Base-by-base conservation (phyloP, 345 rosid genomes). In the Streptanthus diversifolius region DNA sequence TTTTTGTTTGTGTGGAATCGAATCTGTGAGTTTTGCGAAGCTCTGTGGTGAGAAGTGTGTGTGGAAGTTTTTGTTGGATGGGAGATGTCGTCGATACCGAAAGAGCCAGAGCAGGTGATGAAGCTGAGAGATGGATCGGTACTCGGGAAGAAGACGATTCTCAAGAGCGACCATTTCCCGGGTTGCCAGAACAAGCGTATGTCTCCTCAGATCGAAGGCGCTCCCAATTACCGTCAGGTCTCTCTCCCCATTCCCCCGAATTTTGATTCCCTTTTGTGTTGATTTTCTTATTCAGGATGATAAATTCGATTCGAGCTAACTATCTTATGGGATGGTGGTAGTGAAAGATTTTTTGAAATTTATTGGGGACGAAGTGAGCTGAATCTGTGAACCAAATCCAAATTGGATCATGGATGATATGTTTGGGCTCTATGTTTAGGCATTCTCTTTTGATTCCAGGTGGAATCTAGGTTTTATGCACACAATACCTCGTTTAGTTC, bases 211-310 rank as follows among this genome's bases (percentile, higher is more conserved):
- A 93, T 93, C 83, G 97, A 93, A 36, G 98, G 98, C 63, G 98
- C 98, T 80, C 97, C 98, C 14, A 93, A 93, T 83, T 93, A 89
- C 72, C 97, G 98, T 52, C 98, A 89, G 98, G 98, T 93, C 15
- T 33, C 18, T 14, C 47, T 35, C 21, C 40, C 56, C 21, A 14
- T 45, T 30, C 37, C 66, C 40, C 5, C n/a, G n/a, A 1, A n/a
- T 12, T 43, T 35, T 57, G 44, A n/a, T 30, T 40, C 18, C 6
- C 10, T 39, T 14, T 56, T 30, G 60, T 14, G n/a, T 13, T 3
- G 1, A n/a, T 8, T 9, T 49, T 21, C 14, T 49, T 22, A 4
- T 8, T 48, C 3, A 0, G 15, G 24, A 51, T 24, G 15, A 22
- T 24, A 24, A 24, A 6, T 45, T 64, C 60, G 51, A 9, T 30